Evolutionary conservation across 2,329 filamentous ascomycete species (phyloP), one percentile per base, ranked within the genome.

Genomic region (Zopfia rhizophila): DNA sequence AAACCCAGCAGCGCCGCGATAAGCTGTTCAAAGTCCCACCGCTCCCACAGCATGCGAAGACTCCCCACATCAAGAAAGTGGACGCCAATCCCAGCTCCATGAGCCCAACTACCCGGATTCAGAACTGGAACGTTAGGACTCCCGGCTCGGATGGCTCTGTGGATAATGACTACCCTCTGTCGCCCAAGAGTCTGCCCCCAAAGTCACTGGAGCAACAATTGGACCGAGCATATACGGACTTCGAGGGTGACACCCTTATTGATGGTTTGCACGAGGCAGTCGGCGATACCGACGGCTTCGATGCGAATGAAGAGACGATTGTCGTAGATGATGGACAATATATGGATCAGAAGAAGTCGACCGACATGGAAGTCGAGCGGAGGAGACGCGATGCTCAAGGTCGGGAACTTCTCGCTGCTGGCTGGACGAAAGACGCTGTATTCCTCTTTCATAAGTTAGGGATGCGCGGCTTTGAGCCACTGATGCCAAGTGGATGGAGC

Each of bases 391-490:
- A 65, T 7, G 45, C 53, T 6, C 60, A 72, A 37, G 65, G 54
- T 5, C 50, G 53, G 4, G 56, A 64, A 19, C 61, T 81, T 4
- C 73, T 75, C 3, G 56, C 63, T 8, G 70, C 70, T 18, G 75
- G 77, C 31, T 85, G 79, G 78, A 71, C 75, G 3, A 69, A 77
- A 18, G 77, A 79, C 39, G 80, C 83, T 42, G 75, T 78, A 28
- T 74, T 76, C 23, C 67, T 85, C 2, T 79, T 79, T 53, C 75
- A 78, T 45, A 78, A 78, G 45, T 74, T 85, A 21, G 74, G 75
- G 5, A 75, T 79, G 68, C 79, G 82, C 29, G 82, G 82, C 12
- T 78, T 77, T 39, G 82, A 84, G 65, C 78, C 82, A 7, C 63
- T 85, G 1, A 60, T 85, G 10, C 80, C 81, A 2, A 61, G 65